These are phyloP conservation scores for Gremmenia infestans DNA, from an alignment of 2,329 filamentous ascomycete genomes.

Conservation along the genomic window DNA sequence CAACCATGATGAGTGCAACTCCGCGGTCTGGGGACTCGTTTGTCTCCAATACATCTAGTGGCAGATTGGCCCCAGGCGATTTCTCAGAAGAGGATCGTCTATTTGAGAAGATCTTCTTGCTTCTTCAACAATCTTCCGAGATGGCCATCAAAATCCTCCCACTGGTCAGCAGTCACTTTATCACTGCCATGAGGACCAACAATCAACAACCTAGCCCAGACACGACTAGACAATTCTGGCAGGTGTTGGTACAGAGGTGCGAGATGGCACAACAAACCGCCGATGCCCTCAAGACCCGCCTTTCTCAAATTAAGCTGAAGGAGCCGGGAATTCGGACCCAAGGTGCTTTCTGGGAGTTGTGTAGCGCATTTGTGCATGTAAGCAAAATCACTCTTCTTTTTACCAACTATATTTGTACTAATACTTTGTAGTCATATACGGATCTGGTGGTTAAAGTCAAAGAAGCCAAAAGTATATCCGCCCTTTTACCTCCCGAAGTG, in stretches of 20 bases:
- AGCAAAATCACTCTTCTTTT: conserved; percentile 1
- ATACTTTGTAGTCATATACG: conserved; percentile 51
- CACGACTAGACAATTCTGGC: conserved; percentile 61
- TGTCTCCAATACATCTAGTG: conserved; percentile 35
- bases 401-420: conserved; percentile 20
- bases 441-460: conserved; percentile 60
- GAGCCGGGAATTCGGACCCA: conserved; percentile 70
- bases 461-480: conserved; percentile 40
- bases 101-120: conserved; percentile 79
- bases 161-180: conserved; percentile 61
- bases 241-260: conserved; percentile 65
- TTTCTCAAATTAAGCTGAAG: conserved; percentile 78
- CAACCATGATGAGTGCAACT: conserved; percentile 49
- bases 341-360: conserved; percentile 60
- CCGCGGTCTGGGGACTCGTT: conserved; percentile 83
- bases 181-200: conserved; percentile 57
- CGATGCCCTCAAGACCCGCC: conserved; percentile 63
- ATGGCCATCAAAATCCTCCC: conserved; percentile 69
- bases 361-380: conserved; percentile 63
- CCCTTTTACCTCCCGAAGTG: conserved; percentile 60
- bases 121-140: conserved; percentile 68
- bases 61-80: conserved; percentile 41
- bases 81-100: conserved; percentile 71
- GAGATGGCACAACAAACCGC: conserved; percentile 67
- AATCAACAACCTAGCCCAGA: conserved; percentile 56